Percentiles rank a stretch among this genome's conserved stretches.
Evolutionary conservation across 192 early-diverging fungal genomes (phyloP).

Genomic region (Pilaira anomala): DNA sequence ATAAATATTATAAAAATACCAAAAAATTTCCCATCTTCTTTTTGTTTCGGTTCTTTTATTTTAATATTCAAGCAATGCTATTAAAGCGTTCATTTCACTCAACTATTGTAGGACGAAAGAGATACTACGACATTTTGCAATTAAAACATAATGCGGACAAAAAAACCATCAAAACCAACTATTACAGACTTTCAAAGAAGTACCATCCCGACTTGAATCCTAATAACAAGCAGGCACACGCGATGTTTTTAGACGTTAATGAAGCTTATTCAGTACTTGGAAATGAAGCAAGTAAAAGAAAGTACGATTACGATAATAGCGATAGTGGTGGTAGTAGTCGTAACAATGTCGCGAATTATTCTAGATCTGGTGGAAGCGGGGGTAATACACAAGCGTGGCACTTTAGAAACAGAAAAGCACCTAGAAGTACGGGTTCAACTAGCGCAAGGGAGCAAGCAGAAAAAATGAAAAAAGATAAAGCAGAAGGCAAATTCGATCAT

Average conservation of each 20-base stretch:
- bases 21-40: background rate
- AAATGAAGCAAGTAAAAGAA: constrained; percentile 65
- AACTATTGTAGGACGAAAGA: background rate
- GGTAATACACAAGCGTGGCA: constrained; percentile 16
- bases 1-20: no score
- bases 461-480: background rate
- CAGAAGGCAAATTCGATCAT: constrained; percentile 18
- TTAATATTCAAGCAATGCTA: background rate
- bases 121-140: constrained; percentile 47
- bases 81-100: constrained; percentile 14
- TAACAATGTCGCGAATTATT: background rate
- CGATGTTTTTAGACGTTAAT: constrained; percentile 73
- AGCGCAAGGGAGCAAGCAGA: constrained; percentile 37
- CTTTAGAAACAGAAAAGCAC: constrained; percentile 12
- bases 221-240: constrained; percentile 61
- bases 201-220: constrained; percentile 84
- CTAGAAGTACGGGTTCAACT: constrained; percentile 22
- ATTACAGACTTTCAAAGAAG: constrained; percentile 72
- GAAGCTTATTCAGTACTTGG: constrained; percentile 83
- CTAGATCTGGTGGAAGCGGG: constrained; percentile 11
- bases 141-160: constrained; percentile 43
- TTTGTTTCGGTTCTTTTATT: background rate
- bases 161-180: constrained; percentile 62
- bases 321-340: background rate
- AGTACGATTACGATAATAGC: constrained; percentile 68